These are phyloP conservation scores for Taphrina populina DNA, from an alignment of 1,139 yeast genomes.

Conservation along the genomic window DNA sequence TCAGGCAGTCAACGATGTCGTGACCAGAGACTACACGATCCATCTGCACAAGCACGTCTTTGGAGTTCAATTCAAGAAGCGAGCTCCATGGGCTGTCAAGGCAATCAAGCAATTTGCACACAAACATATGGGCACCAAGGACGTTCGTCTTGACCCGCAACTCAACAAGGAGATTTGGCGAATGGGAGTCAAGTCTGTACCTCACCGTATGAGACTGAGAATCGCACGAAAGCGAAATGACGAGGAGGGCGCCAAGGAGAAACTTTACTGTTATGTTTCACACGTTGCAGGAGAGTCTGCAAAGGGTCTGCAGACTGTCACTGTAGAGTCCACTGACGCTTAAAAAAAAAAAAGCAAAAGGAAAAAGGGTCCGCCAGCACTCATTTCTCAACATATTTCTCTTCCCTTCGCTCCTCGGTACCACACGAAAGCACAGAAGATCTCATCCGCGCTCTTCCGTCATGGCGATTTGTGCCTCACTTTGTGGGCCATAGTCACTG, in stretches of 20 bases:
- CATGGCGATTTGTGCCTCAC: not conserved
- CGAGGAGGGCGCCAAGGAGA: conserved; percentile 99
- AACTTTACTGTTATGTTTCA: conserved; percentile 97
- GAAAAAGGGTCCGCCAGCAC: too few relatives aligned
- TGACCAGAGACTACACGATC: conserved; percentile 99
- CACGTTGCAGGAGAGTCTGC: conserved; percentile 91
- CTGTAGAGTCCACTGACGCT: conserved; percentile 58
- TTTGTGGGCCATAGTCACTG: not conserved
- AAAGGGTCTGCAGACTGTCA: conserved; percentile 98
- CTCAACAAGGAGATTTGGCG: conserved; percentile 98
- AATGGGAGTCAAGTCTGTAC: conserved; percentile 99
- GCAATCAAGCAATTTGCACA: conserved; percentile 98
- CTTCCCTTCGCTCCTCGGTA: not conserved
- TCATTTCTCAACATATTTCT: too few relatives aligned
- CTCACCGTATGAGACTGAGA: conserved; percentile 97
- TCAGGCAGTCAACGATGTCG: conserved; percentile 95
- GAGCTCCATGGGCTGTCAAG: conserved; percentile 99
- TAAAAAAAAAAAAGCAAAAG: too few relatives aligned
- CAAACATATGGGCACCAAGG: conserved; percentile 96
- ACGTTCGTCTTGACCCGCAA: conserved; percentile 98
- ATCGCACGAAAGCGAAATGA: conserved; percentile 99
- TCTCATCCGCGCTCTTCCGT: not conserved
- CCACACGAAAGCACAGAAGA: not conserved
- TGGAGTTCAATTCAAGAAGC: conserved; percentile 98
- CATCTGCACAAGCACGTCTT: conserved; percentile 48